These are phyloP conservation scores for Sporothrix pallida DNA, from an alignment of 2,329 filamentous ascomycete genomes.

Conservation along the genomic window DNA sequence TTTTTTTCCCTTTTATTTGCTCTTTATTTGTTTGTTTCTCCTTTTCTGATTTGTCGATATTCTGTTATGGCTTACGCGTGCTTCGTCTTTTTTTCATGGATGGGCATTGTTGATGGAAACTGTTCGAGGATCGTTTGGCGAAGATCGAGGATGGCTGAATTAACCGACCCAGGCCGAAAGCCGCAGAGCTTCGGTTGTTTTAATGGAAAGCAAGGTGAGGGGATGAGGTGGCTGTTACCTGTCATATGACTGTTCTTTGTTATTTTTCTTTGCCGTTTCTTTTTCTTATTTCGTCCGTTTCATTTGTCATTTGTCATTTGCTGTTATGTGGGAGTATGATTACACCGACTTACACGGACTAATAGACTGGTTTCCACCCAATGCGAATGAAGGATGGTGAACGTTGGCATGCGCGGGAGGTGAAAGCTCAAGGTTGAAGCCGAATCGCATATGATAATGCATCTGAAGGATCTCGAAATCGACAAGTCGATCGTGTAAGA, in stretches of 20 bases:
- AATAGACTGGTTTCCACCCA: too few species aligned
- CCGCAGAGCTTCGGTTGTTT: too few species aligned
- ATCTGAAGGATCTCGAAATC: neutral
- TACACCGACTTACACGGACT: too few species aligned
- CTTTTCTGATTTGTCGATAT: neutral
- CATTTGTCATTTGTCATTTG: constrained; percentile 1
- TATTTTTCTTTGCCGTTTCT: too few species aligned
- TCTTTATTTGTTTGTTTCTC: neutral
- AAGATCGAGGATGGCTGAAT: neutral
- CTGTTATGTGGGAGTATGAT: neutral
- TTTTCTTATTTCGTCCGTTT: neutral
- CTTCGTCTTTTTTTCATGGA: neutral
- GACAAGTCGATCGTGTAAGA: neutral
- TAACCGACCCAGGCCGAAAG: neutral
- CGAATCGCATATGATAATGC: neutral
- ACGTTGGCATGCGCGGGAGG: too few species aligned
- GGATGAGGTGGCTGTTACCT: neutral
- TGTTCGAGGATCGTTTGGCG: neutral
- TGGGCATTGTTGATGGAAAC: neutral
- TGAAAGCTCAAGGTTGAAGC: neutral
- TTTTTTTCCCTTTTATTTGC: neutral
- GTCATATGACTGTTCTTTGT: neutral
- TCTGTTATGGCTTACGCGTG: too few species aligned
- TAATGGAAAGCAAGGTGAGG: neutral
- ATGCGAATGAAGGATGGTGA: too few species aligned